Evolutionary conservation across 306 rosid species (phyloP).

Genomic region (Glycine latifolia): DNA sequence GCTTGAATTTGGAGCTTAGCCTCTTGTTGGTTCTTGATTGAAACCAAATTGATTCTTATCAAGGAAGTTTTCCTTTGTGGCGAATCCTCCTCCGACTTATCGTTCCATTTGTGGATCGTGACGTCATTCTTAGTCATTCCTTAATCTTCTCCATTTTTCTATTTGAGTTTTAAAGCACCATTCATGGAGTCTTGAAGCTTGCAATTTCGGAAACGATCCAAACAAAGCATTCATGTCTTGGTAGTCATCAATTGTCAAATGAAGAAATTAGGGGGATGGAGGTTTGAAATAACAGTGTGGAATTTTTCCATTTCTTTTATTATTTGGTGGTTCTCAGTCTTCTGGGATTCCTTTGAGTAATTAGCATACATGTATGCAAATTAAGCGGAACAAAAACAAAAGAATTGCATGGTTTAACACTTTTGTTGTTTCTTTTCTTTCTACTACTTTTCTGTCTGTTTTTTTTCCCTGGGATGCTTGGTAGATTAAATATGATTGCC

Average conservation of each 20-base stretch:
- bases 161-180: too few species aligned
- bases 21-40: too few species aligned
- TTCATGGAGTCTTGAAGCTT: too few species aligned
- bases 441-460: slow-evolving; percentile 8
- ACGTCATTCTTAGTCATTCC: too few species aligned
- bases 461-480: slow-evolving; percentile 14
- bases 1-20: too few species aligned
- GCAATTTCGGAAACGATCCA: too few species aligned
- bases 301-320: slow-evolving; percentile 33
- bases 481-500: slow-evolving; percentile 10
- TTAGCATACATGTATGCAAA: slow-evolving; percentile 28
- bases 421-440: slow-evolving; percentile 6
- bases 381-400: slow-evolving; percentile 38
- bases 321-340: slow-evolving; percentile 35
- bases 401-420: slow-evolving; percentile 32
- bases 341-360: slow-evolving; percentile 47
- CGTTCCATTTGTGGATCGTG: too few species aligned
- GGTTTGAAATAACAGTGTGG: background rate
- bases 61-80: too few species aligned
- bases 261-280: background rate
- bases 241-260: slow-evolving; percentile 35
- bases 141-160: too few species aligned
- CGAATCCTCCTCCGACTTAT: too few species aligned
- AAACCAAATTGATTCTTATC: too few species aligned
- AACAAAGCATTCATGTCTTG: too few species aligned